These are phyloP conservation scores for Leccinum arenicola DNA, from an alignment of 768 basidiomycete species.

Conservation along the genomic window DNA sequence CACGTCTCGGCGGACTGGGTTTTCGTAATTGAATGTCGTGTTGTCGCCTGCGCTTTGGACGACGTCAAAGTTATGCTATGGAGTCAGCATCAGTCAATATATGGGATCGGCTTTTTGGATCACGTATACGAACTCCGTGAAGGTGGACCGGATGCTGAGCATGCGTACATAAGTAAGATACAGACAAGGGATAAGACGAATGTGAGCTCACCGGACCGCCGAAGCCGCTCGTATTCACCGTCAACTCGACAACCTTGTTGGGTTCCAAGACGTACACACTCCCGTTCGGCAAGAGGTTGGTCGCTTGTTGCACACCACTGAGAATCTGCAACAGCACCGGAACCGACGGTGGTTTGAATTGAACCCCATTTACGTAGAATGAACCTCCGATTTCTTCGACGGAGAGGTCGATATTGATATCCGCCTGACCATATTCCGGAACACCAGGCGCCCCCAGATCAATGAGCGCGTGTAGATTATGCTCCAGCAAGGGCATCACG, in stretches of 20 bases:
- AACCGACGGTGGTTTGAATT: background rate
- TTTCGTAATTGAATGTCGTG: background rate
- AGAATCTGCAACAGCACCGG: background rate
- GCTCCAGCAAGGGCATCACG: background rate
- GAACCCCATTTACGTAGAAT: background rate
- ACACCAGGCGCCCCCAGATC: background rate
- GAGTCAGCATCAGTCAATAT: background rate
- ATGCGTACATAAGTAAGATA: background rate
- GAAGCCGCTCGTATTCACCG: background rate
- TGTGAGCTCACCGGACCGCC: background rate
- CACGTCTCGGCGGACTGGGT: background rate
- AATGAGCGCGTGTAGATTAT: background rate
- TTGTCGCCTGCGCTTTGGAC: background rate
- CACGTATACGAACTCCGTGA: background rate
- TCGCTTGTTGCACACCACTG: background rate
- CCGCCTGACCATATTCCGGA: background rate
- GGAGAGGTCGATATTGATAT: background rate
- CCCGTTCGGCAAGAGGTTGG: background rate
- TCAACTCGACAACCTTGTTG: background rate
- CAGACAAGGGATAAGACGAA: background rate
- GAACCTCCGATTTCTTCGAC: background rate
- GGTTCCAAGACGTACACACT: background rate
- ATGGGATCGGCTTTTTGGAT: background rate
- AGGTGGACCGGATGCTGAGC: background rate
- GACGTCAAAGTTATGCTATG: background rate